Evolutionary conservation across 2,329 filamentous ascomycete species (phyloP), one percentile per base, ranked within the genome.

Genomic region (Orbilia blumenaviensis): DNA sequence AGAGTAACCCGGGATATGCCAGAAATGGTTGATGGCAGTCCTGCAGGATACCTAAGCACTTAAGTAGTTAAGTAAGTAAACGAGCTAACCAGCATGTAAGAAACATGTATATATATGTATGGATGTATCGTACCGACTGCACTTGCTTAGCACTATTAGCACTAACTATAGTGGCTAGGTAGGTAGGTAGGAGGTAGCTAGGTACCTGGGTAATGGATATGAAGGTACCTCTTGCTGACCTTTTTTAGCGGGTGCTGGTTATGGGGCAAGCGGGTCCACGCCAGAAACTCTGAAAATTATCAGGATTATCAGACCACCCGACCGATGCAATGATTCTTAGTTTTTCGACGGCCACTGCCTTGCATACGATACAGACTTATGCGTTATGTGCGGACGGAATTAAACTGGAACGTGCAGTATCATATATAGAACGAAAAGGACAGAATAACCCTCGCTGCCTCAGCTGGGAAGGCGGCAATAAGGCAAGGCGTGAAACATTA

Each of bases 291-390:
- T 29, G 25, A 16, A 50, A 27, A 56, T n/a, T 36, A 38, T 56
- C 52, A 52, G 44, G 18, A 66, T 34, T 66, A 56, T 66, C 62
- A 66, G 62, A 48, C 62, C 62, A 66, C 62, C 48, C 25, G 62
- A 36, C 29, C 44, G 16, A 54, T 46, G 25, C n/a, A 18, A 8
- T 23, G 50, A 38, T 44, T 12, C 52, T 12, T 10, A 2, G 10
- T 27, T 16, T n/a, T n/a, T n/a, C n/a, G n/a, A n/a, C n/a, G n/a
- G n/a, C n/a, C n/a, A n/a, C n/a, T n/a, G n/a, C n/a, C n/a, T n/a
- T n/a, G n/a, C n/a, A n/a, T n/a, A n/a, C n/a, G n/a, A n/a, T n/a
- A n/a, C n/a, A n/a, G n/a, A n/a, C 25, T 8, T 3, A 25, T 50
- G 27, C 23, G 21, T 34, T 14, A 50, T 0, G 7, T 54, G 27